Evolutionary conservation across 441 rosid species (phyloP), one percentile per base, ranked within the genome.

Genomic region (Cnidoscolus chayamansa): DNA sequence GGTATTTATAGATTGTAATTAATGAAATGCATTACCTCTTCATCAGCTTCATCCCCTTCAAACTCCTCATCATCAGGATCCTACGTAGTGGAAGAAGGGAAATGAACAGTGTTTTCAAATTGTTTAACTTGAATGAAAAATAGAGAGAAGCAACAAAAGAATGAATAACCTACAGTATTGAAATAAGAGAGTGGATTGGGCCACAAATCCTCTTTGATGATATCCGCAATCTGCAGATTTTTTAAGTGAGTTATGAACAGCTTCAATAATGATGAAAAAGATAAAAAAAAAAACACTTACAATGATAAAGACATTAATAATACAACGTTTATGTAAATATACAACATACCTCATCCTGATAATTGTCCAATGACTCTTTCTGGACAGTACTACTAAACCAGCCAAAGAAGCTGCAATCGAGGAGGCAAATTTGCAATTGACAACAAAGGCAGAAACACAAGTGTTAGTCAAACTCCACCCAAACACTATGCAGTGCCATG

Each of bases 201-300:
- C 98, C 98, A 94, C n/a, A 94, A 65, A 73, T 90, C 99, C 80
- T 94, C 99, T 88, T 89, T 94, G 67, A 94, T 90, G 10, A 94
- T 84, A 79, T 94, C 98, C 3, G 99, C 97, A 65, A 94, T 80
- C 98, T 94, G 95, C 76, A 79, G 48, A 53, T 35, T 35, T 60
- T 50, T 55, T 49, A 0, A 19, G 12, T 16, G 13, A 54, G 50
- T 63, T 69, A 35, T 13, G 10, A 50, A 11, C 31, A 61, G 51
- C 35, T 72, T 63, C 7, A 64, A 35, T 40, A 40, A 54, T 37
- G 12, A 17, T 64, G 58, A 61, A 25, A 2, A 2, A 4, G 40
- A 32, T 31, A 64, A 60, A 74, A 68, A 50, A 43, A 20, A 48
- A 60, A 48, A 16, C 17, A 13, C 6, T 9, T 56, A 48, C 30